Conservation (phyloP, 345 rosid species). For the Ceriops tagal region DNA sequence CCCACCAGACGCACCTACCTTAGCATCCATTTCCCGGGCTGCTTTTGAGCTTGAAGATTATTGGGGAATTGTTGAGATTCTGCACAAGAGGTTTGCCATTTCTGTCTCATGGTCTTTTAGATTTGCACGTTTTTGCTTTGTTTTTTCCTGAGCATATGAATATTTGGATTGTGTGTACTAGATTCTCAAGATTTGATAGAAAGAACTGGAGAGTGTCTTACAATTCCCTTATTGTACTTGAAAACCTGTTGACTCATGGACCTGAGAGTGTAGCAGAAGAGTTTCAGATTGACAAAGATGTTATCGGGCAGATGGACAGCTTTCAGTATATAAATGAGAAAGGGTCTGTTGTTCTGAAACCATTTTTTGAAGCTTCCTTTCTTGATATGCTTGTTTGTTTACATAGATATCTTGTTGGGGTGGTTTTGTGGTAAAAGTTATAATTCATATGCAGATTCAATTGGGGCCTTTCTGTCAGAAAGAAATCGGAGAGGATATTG, state of each 20-base stretch:
- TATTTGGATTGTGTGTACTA: constrained; percentile 16
- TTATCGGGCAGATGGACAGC: constrained; percentile 44
- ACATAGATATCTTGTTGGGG: neutral
- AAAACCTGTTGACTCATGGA: constrained; percentile 85
- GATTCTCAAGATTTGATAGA: constrained; percentile 66
- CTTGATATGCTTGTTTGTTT: neutral
- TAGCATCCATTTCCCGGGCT: constrained; percentile 74
- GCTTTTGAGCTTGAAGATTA: constrained; percentile 94
- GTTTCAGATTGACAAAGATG: constrained; percentile 57
- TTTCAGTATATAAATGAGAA: constrained; percentile 77
- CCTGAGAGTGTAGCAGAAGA: constrained; percentile 84
- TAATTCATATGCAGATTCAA: constrained; percentile 53
- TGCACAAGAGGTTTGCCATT: constrained; percentile 62
- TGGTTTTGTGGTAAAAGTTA: too few relatives aligned
- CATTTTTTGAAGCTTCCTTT: neutral
- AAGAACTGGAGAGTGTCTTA: constrained; percentile 77
- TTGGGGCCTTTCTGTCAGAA: constrained; percentile 83
- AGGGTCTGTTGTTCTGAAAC: constrained; percentile 45
- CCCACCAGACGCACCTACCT: constrained; percentile 58
- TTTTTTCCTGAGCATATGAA: neutral
- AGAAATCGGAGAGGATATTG: constrained; percentile 63
- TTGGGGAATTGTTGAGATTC: constrained; percentile 66
- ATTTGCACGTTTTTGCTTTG: neutral
- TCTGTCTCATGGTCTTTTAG: neutral
- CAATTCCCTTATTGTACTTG: constrained; percentile 68